phyloP scores from a whole-genome alignment of 1,139 yeast species.

The Nakaseomyces kungkrabaensis region DNA sequence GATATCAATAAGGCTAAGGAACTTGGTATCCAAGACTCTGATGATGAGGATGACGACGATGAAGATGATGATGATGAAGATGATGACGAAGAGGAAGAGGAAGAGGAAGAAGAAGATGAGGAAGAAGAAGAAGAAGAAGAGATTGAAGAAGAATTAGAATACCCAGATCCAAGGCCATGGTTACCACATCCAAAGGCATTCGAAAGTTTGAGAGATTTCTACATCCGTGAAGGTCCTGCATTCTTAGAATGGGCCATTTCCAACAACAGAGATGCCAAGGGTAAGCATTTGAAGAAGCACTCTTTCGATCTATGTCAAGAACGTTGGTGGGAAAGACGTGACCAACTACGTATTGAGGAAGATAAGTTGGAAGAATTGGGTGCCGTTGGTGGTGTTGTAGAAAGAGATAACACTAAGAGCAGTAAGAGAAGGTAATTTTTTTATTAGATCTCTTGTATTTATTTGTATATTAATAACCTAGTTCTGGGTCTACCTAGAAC shows the following conservation, averaged over 20 bases:
- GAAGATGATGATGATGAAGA: slow-evolving; percentile 52
- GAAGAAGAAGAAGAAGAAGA: slow-evolving; percentile 55
- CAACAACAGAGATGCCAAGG: slow-evolving; percentile 76
- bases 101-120: slow-evolving; percentile 41
- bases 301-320: slow-evolving; percentile 88
- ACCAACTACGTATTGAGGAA: slow-evolving; percentile 78
- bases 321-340: slow-evolving; percentile 99
- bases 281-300: slow-evolving; percentile 78
- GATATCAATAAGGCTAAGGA: slow-evolving; percentile 50
- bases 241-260: slow-evolving; percentile 91
- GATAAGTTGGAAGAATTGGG: slow-evolving; percentile 84
- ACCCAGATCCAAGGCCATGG: slow-evolving; percentile 93
- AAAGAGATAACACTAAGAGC: slow-evolving; percentile 49
- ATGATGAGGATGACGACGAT: slow-evolving; percentile 57
- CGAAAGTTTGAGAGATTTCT: slow-evolving; percentile 73
- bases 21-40: slow-evolving; percentile 48
- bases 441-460: not conserved
- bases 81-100: slow-evolving; percentile 43
- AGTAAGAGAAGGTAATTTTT: slow-evolving; percentile 29
- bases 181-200: slow-evolving; percentile 96
- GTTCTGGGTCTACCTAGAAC: too few species aligned
- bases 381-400: slow-evolving; percentile 86
- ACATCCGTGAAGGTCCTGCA: slow-evolving; percentile 74
- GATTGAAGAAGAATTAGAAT: slow-evolving; percentile 45
- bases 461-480: not conserved